Evolutionary conservation across 768 basidiomycete genomes (phyloP).

Genomic region (Rhodotorula kratochvilovae): DNA sequence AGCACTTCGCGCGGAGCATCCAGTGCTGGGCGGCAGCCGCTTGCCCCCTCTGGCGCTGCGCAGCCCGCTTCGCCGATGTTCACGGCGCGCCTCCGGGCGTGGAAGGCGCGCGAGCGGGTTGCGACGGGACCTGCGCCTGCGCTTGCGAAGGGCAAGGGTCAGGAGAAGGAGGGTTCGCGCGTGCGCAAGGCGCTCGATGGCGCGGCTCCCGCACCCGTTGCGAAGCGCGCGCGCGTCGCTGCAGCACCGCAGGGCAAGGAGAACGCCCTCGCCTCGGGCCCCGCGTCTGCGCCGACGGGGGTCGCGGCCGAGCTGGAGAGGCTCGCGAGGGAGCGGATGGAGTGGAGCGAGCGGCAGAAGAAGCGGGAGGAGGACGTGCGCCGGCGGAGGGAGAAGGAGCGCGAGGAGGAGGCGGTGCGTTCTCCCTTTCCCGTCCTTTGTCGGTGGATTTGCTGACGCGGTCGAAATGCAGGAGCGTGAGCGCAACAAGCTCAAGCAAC

Average conservation of each 20-base stretch:
- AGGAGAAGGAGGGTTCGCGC: too few species aligned
- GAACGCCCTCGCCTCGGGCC: not conserved
- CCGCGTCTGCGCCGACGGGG: not conserved
- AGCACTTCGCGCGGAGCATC: not conserved
- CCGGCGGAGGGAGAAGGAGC: not conserved
- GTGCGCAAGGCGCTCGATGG: not conserved
- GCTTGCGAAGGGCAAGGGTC: too few species aligned
- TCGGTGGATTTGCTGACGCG: too few species aligned
- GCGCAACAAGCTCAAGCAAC: slow-evolving; percentile 8
- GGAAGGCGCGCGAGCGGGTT: not conserved
- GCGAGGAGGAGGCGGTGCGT: slow-evolving; percentile 25
- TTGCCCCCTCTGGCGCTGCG: too few species aligned
- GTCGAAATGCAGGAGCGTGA: slow-evolving; percentile 7
- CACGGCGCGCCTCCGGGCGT: not conserved
- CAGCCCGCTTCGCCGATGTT: not conserved
- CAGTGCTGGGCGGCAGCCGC: too few species aligned
- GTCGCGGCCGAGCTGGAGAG: slow-evolving; percentile 18
- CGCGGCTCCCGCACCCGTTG: not conserved
- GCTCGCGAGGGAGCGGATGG: slow-evolving; percentile 8
- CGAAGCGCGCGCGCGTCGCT: not conserved
- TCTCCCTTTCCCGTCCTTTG: too few species aligned
- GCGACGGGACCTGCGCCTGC: too few species aligned
- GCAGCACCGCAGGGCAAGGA: not conserved
- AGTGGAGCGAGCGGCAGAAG: slow-evolving; percentile 34
- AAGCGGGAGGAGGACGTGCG: slow-evolving; percentile 23